These are phyloP conservation scores for Helicostylum pulchrum DNA, from an alignment of 192 early-diverging fungal species.

Conservation along the genomic window DNA sequence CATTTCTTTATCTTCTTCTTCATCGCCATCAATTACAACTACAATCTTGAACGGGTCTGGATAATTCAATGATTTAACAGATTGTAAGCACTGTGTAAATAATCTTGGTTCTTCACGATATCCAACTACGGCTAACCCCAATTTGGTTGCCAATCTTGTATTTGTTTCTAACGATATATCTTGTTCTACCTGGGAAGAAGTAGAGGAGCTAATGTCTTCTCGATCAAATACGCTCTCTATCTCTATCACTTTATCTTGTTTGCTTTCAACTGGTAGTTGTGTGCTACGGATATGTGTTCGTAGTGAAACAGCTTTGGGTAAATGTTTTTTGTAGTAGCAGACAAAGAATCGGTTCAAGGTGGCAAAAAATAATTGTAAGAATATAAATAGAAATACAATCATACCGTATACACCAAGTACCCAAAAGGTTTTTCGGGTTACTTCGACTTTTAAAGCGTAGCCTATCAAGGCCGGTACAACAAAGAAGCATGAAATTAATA, in stretches of 20 bases:
- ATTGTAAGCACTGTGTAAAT: constrained; percentile 35
- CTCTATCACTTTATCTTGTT: background rate
- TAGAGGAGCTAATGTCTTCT: background rate
- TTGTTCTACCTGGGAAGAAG: background rate
- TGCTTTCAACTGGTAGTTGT: background rate
- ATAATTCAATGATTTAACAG: constrained; percentile 30
- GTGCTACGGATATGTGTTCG: no score
- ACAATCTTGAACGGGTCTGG: constrained; percentile 27
- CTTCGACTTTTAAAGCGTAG: constrained; percentile 23
- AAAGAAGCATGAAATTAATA: constrained; percentile 29
- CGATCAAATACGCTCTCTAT: background rate
- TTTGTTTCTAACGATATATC: background rate
- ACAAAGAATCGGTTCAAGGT: constrained; percentile 28
- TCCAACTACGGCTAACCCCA: constrained; percentile 36
- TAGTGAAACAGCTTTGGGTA: background rate
- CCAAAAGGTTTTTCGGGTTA: constrained; percentile 17
- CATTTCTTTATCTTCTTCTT: constrained; percentile 32
- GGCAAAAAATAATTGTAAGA: constrained; percentile 34
- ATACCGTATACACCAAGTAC: constrained; percentile 37
- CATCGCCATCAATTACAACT: constrained; percentile 38
- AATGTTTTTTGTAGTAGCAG: constrained; percentile 7
- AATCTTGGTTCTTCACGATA: constrained; percentile 34
- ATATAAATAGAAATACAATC: constrained; percentile 34
- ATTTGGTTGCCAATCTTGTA: constrained; percentile 14
- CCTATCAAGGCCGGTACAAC: constrained; percentile 33